These are phyloP conservation scores for Nicotiana attenuata DNA, from an alignment of 257 asterid genomes.

Conservation along the genomic window DNA sequence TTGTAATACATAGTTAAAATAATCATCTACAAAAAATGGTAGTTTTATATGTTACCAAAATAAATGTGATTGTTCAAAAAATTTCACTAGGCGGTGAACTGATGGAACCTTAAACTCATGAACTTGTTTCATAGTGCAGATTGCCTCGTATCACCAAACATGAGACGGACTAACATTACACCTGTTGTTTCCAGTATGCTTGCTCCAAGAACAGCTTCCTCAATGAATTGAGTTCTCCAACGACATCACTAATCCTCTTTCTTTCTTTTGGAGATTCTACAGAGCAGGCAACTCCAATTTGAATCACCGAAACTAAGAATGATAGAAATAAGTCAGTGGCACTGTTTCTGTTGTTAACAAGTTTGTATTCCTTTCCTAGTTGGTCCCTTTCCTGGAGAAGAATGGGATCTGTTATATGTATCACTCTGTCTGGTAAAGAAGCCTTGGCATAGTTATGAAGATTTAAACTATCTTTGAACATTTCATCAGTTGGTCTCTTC, in stretches of 20 bases:
- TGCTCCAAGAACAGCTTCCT: slow-evolving; percentile 7
- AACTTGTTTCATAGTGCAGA: neutral
- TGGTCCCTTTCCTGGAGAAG: slow-evolving; percentile 10
- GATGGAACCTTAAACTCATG: neutral
- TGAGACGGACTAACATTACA: neutral
- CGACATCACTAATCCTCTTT: neutral
- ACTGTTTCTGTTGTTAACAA: neutral
- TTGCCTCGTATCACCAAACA: neutral
- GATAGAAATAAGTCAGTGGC: neutral
- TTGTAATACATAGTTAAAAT: neutral
- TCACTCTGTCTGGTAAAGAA: slow-evolving; percentile 13
- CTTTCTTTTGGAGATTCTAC: slow-evolving; percentile 1
- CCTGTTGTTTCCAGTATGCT: neutral
- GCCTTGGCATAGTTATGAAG: slow-evolving; percentile 14
- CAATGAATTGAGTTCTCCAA: neutral
- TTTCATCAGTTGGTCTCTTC: slow-evolving; percentile 22
- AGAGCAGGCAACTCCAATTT: neutral
- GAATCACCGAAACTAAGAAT: neutral
- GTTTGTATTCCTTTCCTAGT: neutral
- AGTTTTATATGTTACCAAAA: neutral
- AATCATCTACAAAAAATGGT: neutral
- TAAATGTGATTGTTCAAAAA: neutral
- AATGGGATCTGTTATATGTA: neutral
- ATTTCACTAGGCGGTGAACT: neutral
- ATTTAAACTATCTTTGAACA: slow-evolving; percentile 15